phyloP scores from a whole-genome alignment of 225 moss, liverwort and hornwort species.

The Marchantia paleacea region DNA sequence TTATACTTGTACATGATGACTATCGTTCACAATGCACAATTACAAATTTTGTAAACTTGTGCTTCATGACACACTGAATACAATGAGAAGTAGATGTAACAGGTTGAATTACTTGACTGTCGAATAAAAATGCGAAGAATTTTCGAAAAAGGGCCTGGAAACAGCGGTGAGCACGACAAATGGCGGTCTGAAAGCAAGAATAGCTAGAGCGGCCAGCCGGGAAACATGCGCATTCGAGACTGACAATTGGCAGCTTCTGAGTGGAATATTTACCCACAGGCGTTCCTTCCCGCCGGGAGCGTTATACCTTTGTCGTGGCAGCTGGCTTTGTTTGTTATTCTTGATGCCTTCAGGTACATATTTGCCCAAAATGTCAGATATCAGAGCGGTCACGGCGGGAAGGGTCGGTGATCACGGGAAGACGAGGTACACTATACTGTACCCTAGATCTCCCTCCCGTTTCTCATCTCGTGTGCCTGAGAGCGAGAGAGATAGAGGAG shows the following conservation, averaged over 20 bases:
- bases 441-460: constrained; percentile 6
- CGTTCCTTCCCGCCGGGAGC: background rate
- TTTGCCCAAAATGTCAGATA: background rate
- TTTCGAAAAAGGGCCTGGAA: too few relatives aligned
- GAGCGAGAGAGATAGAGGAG: too few relatives aligned
- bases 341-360: background rate
- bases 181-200: background rate
- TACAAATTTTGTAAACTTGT: too few relatives aligned
- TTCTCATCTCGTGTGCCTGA: background rate
- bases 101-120: too few relatives aligned
- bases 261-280: background rate
- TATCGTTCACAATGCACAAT: too few relatives aligned
- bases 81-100: too few relatives aligned
- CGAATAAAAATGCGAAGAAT: too few relatives aligned
- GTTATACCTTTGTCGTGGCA: background rate
- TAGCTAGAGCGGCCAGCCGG: background rate
- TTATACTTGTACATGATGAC: too few relatives aligned
- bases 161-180: background rate
- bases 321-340: background rate
- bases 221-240: background rate
- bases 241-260: background rate
- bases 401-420: background rate
- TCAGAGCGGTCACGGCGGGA: constrained; percentile 6
- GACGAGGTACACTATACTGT: background rate
- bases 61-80: too few relatives aligned